Evolutionary conservation across 352 stramenopile genomes (phyloP).

Genomic region (Phytophthora multivora): DNA sequence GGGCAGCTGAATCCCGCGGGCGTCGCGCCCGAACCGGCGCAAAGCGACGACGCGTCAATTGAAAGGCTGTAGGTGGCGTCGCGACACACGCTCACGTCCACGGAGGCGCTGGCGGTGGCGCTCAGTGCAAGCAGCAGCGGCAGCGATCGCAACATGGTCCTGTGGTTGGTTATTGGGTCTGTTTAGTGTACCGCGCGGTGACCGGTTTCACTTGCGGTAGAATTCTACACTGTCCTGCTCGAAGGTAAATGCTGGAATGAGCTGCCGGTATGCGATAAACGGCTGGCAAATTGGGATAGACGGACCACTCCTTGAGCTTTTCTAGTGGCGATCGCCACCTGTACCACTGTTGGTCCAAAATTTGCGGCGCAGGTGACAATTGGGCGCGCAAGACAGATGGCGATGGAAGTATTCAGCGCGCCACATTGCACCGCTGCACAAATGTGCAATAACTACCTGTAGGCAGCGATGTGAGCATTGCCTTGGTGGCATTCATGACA

Average conservation of each 20-base stretch:
- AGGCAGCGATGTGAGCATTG: neutral
- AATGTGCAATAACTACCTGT: too few relatives aligned
- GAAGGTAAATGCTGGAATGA: conserved; percentile 29
- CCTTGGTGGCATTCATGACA: neutral
- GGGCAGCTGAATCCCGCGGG: conserved; percentile 42
- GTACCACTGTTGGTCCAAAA: conserved; percentile 9
- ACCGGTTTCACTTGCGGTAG: neutral
- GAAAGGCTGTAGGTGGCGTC: conserved; percentile 50
- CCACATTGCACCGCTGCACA: neutral
- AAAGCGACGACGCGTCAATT: conserved; percentile 30
- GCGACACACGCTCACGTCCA: conserved; percentile 49
- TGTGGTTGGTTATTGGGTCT: neutral
- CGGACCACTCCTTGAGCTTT: conserved; percentile 1
- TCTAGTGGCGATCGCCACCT: neutral
- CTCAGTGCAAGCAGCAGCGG: conserved; percentile 12
- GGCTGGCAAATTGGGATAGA: conserved; percentile 18
- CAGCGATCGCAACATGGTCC: conserved; percentile 20
- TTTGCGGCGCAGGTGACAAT: conserved; percentile 19
- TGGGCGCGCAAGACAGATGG: neutral
- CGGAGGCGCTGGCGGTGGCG: conserved; percentile 5
- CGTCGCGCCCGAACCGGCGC: conserved; percentile 34
- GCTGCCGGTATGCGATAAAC: conserved; percentile 8
- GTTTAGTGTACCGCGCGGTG: conserved; percentile 3
- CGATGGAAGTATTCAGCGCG: conserved; percentile 4
- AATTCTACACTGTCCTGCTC: neutral